Percentiles rank a stretch among this genome's conserved stretches.
phyloP scores from a whole-genome alignment of 306 rosid species.

The Vigna nakashimae region DNA sequence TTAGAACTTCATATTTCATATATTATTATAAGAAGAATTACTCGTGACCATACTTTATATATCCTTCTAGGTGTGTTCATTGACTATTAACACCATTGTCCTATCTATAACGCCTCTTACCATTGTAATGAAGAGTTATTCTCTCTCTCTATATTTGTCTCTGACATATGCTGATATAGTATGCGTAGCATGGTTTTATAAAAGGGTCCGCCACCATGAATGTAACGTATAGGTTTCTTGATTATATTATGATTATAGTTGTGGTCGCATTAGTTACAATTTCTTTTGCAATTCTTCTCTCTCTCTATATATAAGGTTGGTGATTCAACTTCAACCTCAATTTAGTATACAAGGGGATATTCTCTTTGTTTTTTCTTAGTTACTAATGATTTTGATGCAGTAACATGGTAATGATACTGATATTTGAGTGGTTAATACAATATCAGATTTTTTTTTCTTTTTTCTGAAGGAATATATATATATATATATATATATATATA shows the following conservation, averaged over 20 bases:
- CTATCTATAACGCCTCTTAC: conserved; percentile 8
- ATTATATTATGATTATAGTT: not conserved
- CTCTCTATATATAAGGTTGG: no score
- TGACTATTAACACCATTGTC: not conserved
- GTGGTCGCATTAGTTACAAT: not conserved
- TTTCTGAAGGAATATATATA: no score
- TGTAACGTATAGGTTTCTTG: not conserved
- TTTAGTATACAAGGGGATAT: not conserved
- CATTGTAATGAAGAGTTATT: not conserved
- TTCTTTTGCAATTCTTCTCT: no score
- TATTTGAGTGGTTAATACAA: not conserved
- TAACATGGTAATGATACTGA: not conserved
- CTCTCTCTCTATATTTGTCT: not conserved
- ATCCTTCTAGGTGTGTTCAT: not conserved
- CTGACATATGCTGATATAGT: not conserved
- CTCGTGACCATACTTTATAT: not conserved
- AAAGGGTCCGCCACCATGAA: not conserved
- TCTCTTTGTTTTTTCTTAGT: not conserved
- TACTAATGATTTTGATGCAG: not conserved
- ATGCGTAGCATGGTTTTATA: not conserved
- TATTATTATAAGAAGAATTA: not conserved
- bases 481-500: no score
- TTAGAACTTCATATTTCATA: not conserved
- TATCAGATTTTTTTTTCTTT: no score
- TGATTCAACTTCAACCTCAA: not conserved